Conservation (phyloP, 768 basidiomycete genomes). For the Suillus sp. region DNA sequence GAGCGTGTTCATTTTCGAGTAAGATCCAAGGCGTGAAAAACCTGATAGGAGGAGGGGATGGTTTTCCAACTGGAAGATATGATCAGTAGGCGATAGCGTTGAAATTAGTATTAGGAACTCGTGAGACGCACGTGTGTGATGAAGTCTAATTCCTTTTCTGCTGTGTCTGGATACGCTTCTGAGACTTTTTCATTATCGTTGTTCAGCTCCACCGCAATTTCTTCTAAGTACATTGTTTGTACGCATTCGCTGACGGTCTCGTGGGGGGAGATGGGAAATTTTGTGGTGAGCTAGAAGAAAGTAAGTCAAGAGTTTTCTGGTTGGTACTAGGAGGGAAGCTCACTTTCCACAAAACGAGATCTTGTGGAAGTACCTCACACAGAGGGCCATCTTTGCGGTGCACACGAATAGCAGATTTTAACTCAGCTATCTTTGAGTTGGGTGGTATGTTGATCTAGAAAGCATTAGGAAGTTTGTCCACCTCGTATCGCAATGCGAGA, state of each 20-base stretch:
- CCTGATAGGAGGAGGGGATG: background rate
- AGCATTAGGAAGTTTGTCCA: background rate
- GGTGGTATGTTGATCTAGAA: background rate
- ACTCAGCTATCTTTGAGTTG: background rate
- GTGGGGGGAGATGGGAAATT: background rate
- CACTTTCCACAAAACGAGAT: background rate
- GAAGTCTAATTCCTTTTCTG: background rate
- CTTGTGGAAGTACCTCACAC: background rate
- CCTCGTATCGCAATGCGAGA: background rate
- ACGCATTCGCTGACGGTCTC: background rate
- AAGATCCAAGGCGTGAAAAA: background rate
- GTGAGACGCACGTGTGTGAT: background rate
- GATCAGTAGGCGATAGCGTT: background rate
- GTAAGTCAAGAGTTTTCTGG: background rate
- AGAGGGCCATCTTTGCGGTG: background rate
- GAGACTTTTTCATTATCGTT: background rate
- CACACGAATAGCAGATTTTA: background rate
- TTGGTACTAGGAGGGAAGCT: background rate
- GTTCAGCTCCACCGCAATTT: background rate
- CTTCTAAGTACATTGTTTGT: background rate
- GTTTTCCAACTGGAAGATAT: background rate
- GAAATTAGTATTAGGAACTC: background rate
- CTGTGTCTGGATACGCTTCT: background rate
- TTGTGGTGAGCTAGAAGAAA: background rate
- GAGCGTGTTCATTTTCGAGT: background rate